These are phyloP conservation scores for Atkinsonella hypoxylon DNA, from an alignment of 2,329 filamentous ascomycete species.

Conservation along the genomic window DNA sequence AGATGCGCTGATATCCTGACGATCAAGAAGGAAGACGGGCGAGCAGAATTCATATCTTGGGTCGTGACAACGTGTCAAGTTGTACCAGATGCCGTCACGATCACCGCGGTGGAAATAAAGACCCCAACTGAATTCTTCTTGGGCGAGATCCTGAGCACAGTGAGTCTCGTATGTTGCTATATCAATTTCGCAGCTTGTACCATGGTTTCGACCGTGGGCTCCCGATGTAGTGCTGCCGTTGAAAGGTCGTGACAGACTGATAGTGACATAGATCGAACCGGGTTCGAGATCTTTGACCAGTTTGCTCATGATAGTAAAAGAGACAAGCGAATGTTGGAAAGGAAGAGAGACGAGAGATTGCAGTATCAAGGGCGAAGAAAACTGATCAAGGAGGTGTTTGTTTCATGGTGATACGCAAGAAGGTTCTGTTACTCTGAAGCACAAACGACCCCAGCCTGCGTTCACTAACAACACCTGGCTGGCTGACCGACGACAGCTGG, in stretches of 20 bases:
- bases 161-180: conserved; percentile 11
- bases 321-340: neutral
- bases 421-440: neutral
- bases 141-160: conserved; percentile 10
- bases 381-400: no score
- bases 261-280: conserved; percentile 6
- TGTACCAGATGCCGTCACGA: conserved; percentile 18
- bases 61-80: neutral
- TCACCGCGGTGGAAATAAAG: conserved; percentile 21
- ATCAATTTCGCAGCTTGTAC: conserved; percentile 7
- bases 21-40: conserved; percentile 11
- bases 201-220: neutral
- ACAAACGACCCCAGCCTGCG: neutral
- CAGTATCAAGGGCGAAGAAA: no score
- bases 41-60: neutral
- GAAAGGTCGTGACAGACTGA: neutral
- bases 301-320: neutral
- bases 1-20: conserved; percentile 12
- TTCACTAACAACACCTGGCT: neutral
- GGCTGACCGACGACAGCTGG: neutral
- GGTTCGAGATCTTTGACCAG: conserved; percentile 5
- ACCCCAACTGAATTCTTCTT: conserved; percentile 24
- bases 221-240: neutral
- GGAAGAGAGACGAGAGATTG: no score
- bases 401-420: no score